Base-by-base conservation (phyloP, 83 land plant genomes). In the Picea abies region DNA sequence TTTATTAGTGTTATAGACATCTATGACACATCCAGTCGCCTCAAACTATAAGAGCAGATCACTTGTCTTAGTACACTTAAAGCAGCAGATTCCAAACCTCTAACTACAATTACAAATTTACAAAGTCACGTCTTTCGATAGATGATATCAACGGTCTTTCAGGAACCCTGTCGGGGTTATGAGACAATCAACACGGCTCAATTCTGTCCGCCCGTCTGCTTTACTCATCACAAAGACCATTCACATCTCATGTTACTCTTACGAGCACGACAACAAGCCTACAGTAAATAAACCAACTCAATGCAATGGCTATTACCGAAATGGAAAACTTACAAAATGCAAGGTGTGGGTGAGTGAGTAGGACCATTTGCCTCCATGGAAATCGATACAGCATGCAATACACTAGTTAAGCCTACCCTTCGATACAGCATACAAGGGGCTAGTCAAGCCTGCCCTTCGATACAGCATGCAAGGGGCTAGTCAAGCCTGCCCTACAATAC, bases 141-240 rank as follows among this genome's bases (percentile, higher is more conserved):
- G 52, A 49, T 10, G 11, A 49, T 49, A 49, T 49, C 52, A 9
- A 49, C 52, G 52, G 26, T 49, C 78, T 76, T 76, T 76, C 78
- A 76, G 60, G 6, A 76, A 76, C 78, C 78, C 60, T 11, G 11
- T 10, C 49, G 29, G 78, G 78, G 26, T 0, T 20, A 49, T 60
- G 52, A 60, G 52, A 58, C 22, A 76, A 47, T 60, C 49, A 76
- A 58, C 49, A 12, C 60, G 60, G 60, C 4, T 22, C 78, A 76
- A 6, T 76, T 76, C 78, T 47, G 78, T 76, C 78, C 78, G 78
- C 78, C 78, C 78, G 78, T 49, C 78, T 76, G 78, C 78, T 76
- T 44, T 76, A 39, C n/a, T 76, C 78, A 76, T 76, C 78, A 76
- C 78, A 76, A 76, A 76, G 78, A 76, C 60, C 26, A 20, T 47